phyloP scores from a whole-genome alignment of 2,329 filamentous ascomycete genomes.

The Colletotrichum simmondsii region DNA sequence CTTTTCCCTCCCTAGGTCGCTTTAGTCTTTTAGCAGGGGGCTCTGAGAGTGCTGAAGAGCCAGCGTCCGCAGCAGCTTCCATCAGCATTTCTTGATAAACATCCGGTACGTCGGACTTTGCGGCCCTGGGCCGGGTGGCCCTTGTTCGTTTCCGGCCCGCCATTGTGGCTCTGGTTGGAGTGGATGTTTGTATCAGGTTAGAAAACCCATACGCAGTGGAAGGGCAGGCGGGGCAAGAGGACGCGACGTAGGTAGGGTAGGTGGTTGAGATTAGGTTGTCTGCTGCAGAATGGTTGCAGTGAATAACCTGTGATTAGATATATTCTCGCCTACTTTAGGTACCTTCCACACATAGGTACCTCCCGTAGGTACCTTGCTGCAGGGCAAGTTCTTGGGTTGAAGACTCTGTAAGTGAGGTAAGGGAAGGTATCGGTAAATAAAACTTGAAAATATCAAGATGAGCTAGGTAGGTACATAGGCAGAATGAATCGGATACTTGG shows the following conservation, averaged over 20 bases:
- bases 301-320: neutral
- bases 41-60: slow-evolving; percentile 43
- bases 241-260: neutral
- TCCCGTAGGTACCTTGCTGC: no score
- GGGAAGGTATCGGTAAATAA: no score
- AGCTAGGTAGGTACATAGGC: neutral
- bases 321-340: neutral
- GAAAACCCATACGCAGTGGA: neutral
- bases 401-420: no score
- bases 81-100: slow-evolving; percentile 62
- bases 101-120: slow-evolving; percentile 42
- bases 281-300: neutral
- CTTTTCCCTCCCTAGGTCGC: slow-evolving; percentile 39
- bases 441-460: no score
- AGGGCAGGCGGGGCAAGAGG: neutral
- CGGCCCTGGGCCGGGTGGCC: slow-evolving; percentile 38
- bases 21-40: slow-evolving; percentile 55
- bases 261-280: neutral
- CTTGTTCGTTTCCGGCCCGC: slow-evolving; percentile 39
- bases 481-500: neutral
- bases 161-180: slow-evolving; percentile 31
- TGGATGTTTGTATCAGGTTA: neutral
- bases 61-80: slow-evolving; percentile 53
- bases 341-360: no score
- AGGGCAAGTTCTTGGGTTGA: no score